These are phyloP conservation scores for Amanita fuliginea DNA, from an alignment of 768 basidiomycete genomes.

Conservation along the genomic window DNA sequence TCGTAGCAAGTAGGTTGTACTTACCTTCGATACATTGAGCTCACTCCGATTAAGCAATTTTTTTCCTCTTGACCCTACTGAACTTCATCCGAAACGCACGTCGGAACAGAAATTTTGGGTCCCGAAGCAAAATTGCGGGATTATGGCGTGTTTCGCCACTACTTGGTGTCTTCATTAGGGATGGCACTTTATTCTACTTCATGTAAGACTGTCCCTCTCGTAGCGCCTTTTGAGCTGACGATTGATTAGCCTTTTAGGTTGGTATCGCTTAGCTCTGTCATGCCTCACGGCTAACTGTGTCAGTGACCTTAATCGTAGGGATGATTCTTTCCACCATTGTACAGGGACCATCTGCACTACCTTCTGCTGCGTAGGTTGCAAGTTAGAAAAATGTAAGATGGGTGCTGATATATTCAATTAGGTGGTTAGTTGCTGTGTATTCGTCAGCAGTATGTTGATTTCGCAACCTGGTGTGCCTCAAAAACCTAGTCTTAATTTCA, in stretches of 20 bases:
- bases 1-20: background rate
- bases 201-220: background rate
- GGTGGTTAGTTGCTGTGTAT: constrained; percentile 2
- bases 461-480: background rate
- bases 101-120: background rate
- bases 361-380: background rate
- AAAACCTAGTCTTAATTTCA: background rate
- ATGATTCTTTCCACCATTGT: background rate
- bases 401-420: background rate
- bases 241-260: background rate
- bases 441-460: background rate
- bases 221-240: background rate
- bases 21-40: background rate
- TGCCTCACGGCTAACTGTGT: background rate
- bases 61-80: background rate
- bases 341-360: background rate
- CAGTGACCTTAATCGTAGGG: background rate
- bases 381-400: background rate
- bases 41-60: background rate
- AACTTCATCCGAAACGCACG: background rate
- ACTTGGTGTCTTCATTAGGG: background rate
- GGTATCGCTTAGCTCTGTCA: background rate
- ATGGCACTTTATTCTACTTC: constrained; percentile 1
- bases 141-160: background rate
- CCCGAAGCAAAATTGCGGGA: background rate